These are phyloP conservation scores for Thelonectria discophora DNA, from an alignment of 2,329 filamentous ascomycete species.

Conservation along the genomic window DNA sequence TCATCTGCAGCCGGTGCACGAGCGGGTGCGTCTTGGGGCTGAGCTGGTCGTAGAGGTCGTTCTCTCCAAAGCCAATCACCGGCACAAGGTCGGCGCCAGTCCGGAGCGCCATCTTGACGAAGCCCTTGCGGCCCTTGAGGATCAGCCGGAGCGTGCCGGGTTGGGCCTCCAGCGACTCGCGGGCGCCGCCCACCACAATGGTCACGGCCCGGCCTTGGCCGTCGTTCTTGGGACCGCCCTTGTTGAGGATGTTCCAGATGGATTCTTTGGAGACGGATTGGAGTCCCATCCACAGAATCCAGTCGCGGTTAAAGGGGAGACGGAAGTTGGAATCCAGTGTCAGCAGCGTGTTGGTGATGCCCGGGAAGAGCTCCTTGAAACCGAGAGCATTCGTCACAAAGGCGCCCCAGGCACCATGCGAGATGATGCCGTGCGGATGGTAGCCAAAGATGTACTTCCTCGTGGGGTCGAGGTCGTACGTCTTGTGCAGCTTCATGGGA, in stretches of 20 bases:
- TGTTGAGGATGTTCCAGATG: slow-evolving; percentile 86
- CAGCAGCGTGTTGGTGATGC: slow-evolving; percentile 91
- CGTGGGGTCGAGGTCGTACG: slow-evolving; percentile 77
- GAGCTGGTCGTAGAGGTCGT: slow-evolving; percentile 93
- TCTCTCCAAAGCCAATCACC: slow-evolving; percentile 92
- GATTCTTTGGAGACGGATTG: slow-evolving; percentile 90
- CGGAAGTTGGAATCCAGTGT: slow-evolving; percentile 97
- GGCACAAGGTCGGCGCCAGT: slow-evolving; percentile 95
- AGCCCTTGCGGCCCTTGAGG: slow-evolving; percentile 85
- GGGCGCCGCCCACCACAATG: slow-evolving; percentile 91
- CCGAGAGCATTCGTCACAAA: slow-evolving; percentile 91
- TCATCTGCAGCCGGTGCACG: slow-evolving; percentile 82
- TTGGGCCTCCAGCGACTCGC: slow-evolving; percentile 88
- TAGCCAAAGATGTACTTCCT: slow-evolving; percentile 97
- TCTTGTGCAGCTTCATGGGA: slow-evolving; percentile 87
- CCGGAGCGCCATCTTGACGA: slow-evolving; percentile 90
- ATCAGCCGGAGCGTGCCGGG: slow-evolving; percentile 82
- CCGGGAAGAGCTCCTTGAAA: slow-evolving; percentile 87
- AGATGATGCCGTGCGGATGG: slow-evolving; percentile 97
- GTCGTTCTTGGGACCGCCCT: slow-evolving; percentile 78
- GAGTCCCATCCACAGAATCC: slow-evolving; percentile 87
- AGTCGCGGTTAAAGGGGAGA: slow-evolving; percentile 92
- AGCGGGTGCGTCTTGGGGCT: slow-evolving; percentile 78
- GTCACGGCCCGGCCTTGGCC: slow-evolving; percentile 97
- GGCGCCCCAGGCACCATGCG: slow-evolving; percentile 91